Conservation (phyloP, 2,329 filamentous ascomycete genomes). For the Aureobasidium pullulans region DNA sequence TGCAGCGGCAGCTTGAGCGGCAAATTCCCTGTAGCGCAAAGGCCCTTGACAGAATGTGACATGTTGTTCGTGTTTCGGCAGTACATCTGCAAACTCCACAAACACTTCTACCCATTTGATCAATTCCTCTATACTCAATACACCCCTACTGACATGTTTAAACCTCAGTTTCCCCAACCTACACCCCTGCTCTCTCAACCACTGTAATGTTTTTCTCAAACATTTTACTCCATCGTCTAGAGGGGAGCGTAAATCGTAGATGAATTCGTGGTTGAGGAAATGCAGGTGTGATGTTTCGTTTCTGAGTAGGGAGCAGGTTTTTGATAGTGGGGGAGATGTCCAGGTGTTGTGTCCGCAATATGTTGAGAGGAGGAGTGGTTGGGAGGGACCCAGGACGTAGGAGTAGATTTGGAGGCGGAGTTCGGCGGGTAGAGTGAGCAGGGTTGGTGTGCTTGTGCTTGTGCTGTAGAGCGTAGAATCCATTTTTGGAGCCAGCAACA, state of each 20-base stretch:
- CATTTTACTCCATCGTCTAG: not conserved
- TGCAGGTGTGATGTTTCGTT: not conserved
- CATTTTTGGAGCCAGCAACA: not conserved
- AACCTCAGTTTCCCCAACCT: not conserved
- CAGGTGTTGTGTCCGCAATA: not conserved
- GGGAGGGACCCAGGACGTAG: not conserved
- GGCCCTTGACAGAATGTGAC: not conserved
- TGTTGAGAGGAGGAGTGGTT: not conserved
- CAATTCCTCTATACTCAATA: not conserved
- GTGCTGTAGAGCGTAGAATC: not conserved
- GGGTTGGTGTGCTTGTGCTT: not conserved
- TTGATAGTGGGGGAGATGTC: not conserved
- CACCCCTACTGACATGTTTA: not conserved
- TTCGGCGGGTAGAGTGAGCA: not conserved
- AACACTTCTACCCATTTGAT: not conserved
- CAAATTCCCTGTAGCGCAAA: not conserved
- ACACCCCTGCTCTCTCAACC: not conserved
- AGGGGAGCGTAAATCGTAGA: not conserved
- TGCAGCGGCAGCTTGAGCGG: not conserved
- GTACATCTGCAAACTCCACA: not conserved
- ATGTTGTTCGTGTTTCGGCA: not conserved
- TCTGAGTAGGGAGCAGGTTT: not conserved
- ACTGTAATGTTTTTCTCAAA: not conserved
- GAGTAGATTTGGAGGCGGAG: slow-evolving; percentile 1
- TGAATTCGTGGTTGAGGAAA: not conserved